These are phyloP conservation scores for Mycena citricolor DNA, from an alignment of 1,284 basidiomycete species.

Conservation along the genomic window DNA sequence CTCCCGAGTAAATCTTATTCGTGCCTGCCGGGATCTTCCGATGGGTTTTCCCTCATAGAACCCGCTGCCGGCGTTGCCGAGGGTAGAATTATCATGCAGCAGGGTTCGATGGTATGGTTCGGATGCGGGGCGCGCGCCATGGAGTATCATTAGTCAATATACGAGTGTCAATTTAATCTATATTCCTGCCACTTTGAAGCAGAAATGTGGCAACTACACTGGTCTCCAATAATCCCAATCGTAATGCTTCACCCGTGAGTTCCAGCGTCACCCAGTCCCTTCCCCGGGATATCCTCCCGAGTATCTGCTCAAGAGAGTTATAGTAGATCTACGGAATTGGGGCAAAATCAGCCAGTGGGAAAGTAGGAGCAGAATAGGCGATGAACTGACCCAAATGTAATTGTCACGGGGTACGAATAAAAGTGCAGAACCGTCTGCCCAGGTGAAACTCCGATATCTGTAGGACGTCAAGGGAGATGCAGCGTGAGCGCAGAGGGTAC, in stretches of 20 bases:
- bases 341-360: neutral
- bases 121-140: no score
- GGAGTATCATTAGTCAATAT: no score
- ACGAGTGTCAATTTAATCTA: constrained; percentile 29
- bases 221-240: constrained; percentile 32
- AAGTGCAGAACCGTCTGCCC: constrained; percentile 34
- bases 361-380: neutral
- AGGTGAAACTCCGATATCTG: constrained; percentile 45
- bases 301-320: constrained; percentile 23
- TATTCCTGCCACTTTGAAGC: constrained; percentile 32
- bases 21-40: no score
- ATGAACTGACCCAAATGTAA: constrained; percentile 37
- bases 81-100: no score
- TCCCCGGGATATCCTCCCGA: constrained; percentile 31
- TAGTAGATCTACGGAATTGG: constrained; percentile 18
- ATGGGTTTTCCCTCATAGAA: no score
- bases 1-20: no score
- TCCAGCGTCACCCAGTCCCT: constrained; percentile 31
- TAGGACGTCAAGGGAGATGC: constrained; percentile 4
- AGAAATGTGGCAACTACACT: constrained; percentile 32
- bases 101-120: no score
- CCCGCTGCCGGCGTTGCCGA: no score
- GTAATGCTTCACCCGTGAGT: constrained; percentile 31
- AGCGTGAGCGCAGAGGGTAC: constrained; percentile 20
- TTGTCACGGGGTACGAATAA: constrained; percentile 23